These are phyloP conservation scores for Penicillium sp. DNA, from an alignment of 2,329 filamentous ascomycete species.

Conservation along the genomic window DNA sequence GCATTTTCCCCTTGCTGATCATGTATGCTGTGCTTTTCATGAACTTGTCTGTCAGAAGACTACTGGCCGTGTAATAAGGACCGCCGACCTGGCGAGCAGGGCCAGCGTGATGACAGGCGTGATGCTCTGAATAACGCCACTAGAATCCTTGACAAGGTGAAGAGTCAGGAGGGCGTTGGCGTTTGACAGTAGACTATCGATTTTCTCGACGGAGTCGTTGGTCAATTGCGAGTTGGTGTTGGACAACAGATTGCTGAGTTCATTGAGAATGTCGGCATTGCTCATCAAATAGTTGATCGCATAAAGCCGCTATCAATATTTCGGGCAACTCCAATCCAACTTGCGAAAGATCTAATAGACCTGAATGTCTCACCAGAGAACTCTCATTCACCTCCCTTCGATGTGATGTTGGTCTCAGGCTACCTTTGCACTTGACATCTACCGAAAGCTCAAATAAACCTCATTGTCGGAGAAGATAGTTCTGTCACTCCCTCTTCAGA, in stretches of 20 bases:
- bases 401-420: neutral
- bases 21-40: constrained; percentile 16
- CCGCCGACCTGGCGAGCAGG: constrained; percentile 4
- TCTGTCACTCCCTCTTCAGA: neutral
- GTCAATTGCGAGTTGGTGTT: constrained; percentile 28
- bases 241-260: constrained; percentile 18
- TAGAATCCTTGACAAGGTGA: constrained; percentile 30
- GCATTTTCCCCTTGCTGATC: constrained; percentile 19
- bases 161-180: constrained; percentile 33
- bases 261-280: constrained; percentile 13
- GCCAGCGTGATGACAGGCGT: constrained; percentile 9
- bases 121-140: constrained; percentile 18
- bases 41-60: constrained; percentile 30
- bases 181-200: constrained; percentile 23
- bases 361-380: too few species aligned
- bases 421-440: neutral
- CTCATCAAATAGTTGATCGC: too few species aligned
- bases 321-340: too few species aligned
- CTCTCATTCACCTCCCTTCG: constrained; percentile 17
- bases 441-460: neutral
- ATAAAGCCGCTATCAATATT: too few species aligned
- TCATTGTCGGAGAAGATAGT: neutral
- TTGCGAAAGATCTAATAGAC: too few species aligned
- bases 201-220: constrained; percentile 23
- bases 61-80: constrained; percentile 16